Percentiles rank a stretch among this genome's conserved stretches.
Evolutionary conservation across 2,329 filamentous ascomycete species (phyloP).

Genomic region (Sporothrix globosa): DNA sequence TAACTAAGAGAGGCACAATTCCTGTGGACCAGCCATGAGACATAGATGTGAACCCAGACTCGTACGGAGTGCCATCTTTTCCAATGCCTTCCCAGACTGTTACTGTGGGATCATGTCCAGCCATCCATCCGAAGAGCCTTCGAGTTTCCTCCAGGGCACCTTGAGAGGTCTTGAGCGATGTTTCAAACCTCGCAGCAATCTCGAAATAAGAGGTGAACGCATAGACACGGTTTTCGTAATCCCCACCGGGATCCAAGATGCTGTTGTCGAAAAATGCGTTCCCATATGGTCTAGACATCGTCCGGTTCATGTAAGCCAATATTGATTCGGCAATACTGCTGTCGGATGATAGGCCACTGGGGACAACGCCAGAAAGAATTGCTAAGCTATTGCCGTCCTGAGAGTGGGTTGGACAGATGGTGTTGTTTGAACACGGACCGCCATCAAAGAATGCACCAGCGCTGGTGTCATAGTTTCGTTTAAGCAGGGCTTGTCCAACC

Average conservation of each 20-base stretch:
- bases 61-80: constrained; percentile 48
- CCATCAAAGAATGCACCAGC: constrained; percentile 54
- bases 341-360: constrained; percentile 37
- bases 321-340: constrained; percentile 42
- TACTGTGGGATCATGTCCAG: constrained; percentile 49
- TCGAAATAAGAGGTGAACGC: constrained; percentile 59
- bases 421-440: constrained; percentile 38
- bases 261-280: constrained; percentile 58
- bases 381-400: constrained; percentile 57
- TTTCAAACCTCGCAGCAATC: constrained; percentile 52
- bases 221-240: constrained; percentile 53
- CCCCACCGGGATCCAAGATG: constrained; percentile 41
- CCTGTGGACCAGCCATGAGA: constrained; percentile 58
- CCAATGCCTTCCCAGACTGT: constrained; percentile 59
- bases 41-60: constrained; percentile 53
- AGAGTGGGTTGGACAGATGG: constrained; percentile 47
- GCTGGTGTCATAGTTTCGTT: constrained; percentile 48
- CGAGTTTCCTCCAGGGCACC: constrained; percentile 49
- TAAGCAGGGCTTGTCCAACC: constrained; percentile 45
- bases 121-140: constrained; percentile 57
- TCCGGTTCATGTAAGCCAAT: constrained; percentile 47
- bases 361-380: constrained; percentile 47
- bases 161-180: constrained; percentile 29
- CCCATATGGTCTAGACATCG: constrained; percentile 49
- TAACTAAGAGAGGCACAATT: constrained; percentile 52